Evolutionary conservation across 2,329 filamentous ascomycete genomes (phyloP).

Genomic region (Coleophoma crateriformis): DNA sequence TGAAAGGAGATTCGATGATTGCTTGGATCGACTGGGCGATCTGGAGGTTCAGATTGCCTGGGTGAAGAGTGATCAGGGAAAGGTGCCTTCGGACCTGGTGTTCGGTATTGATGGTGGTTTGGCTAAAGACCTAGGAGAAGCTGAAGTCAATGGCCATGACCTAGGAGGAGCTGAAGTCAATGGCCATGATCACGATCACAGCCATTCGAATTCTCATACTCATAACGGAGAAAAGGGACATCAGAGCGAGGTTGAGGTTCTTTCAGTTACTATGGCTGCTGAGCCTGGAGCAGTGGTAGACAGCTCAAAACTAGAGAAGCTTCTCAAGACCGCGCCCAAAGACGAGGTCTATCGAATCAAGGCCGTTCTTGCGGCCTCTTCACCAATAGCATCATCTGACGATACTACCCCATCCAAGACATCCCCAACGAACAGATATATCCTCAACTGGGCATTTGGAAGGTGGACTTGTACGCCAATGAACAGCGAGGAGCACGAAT

Average conservation of each 20-base stretch:
- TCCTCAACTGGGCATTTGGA: constrained; percentile 97
- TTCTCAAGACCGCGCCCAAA: constrained; percentile 73
- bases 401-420: constrained; percentile 31
- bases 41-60: constrained; percentile 63
- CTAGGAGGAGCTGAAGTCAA: constrained; percentile 34
- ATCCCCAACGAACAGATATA: constrained; percentile 54
- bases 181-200: constrained; percentile 13
- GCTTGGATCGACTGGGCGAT: constrained; percentile 61
- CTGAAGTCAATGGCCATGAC: constrained; percentile 15
- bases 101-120: constrained; percentile 85
- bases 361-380: constrained; percentile 48
- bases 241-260: constrained; percentile 81
- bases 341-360: constrained; percentile 98
- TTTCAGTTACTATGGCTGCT: constrained; percentile 68
- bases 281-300: constrained; percentile 37
- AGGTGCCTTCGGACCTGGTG: constrained; percentile 71
- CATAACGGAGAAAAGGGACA: constrained; percentile 50
- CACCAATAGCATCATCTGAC: constrained; percentile 44
- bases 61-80: constrained; percentile 79
- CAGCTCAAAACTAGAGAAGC: constrained; percentile 55
- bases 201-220: constrained; percentile 20
- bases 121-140: constrained; percentile 47
- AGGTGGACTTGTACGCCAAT: constrained; percentile 83
- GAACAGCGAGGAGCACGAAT: constrained; percentile 44
- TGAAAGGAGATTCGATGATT: constrained; percentile 58